phyloP scores from a whole-genome alignment of 352 stramenopile genomes.

The Pythium plurisporium region DNA sequence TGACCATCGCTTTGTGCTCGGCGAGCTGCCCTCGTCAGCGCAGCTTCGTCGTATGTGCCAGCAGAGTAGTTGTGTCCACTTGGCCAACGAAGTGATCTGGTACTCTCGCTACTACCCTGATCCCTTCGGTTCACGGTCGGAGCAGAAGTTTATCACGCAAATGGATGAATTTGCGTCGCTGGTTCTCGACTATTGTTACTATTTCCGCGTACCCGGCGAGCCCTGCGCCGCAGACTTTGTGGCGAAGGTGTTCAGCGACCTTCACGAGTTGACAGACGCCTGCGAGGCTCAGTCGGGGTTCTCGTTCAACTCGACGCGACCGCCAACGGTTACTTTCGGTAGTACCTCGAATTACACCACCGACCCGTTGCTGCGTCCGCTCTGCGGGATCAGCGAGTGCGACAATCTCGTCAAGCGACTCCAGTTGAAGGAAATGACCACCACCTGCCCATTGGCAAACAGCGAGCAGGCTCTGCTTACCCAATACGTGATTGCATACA shows the following conservation, averaged over 20 bases:
- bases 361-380: not conserved
- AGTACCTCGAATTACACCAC: not conserved
- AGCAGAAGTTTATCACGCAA: too few species aligned
- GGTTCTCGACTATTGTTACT: not conserved
- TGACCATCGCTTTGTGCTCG: not conserved
- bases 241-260: not conserved
- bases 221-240: not conserved
- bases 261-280: not conserved
- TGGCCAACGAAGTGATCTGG: not conserved
- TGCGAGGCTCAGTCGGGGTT: not conserved
- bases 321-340: not conserved
- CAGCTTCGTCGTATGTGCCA: not conserved
- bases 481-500: not conserved
- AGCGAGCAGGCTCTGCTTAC: not conserved
- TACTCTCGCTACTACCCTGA: not conserved
- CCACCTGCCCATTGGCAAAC: not conserved
- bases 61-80: not conserved
- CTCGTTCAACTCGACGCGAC: not conserved
- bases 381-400: not conserved
- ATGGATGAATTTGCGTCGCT: not conserved
- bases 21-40: not conserved
- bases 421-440: not conserved
- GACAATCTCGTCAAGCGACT: conserved; percentile 1
- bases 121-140: too few species aligned
- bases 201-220: not conserved